Evolutionary conservation across 768 basidiomycete genomes (phyloP).

Genomic region (Lentinula lateritia): DNA sequence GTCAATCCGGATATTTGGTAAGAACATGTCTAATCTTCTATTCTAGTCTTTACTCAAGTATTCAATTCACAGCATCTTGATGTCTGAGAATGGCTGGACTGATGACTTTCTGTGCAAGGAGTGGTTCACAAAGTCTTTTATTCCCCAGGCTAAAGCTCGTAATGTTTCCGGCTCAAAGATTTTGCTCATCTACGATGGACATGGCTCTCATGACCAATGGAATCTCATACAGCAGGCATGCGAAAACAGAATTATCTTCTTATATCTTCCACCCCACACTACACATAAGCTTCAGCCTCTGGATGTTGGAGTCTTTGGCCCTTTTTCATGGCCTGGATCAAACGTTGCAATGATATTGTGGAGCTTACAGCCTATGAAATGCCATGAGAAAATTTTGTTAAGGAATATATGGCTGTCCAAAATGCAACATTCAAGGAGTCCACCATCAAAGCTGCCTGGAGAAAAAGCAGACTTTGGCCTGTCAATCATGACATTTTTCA

Average conservation of each 20-base stretch:
- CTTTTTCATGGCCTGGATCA: slow-evolving; percentile 23
- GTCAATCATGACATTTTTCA: too few species aligned
- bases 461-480: too few species aligned
- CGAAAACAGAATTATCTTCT: slow-evolving; percentile 23
- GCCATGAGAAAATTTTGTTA: slow-evolving; percentile 17
- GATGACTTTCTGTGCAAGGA: too few species aligned
- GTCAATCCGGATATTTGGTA: slow-evolving; percentile 14
- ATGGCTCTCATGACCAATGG: slow-evolving; percentile 31
- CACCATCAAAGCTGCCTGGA: slow-evolving; percentile 19
- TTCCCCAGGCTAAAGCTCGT: slow-evolving; percentile 15
- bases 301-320: slow-evolving; percentile 34
- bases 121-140: too few species aligned
- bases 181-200: slow-evolving; percentile 38
- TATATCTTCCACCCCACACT: slow-evolving; percentile 31
- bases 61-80: slow-evolving; percentile 19
- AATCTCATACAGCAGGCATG: slow-evolving; percentile 19
- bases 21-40: background rate
- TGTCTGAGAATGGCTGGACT: slow-evolving; percentile 3
- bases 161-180: slow-evolving; percentile 22
- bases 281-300: slow-evolving; percentile 38
- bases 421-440: too few species aligned
- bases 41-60: background rate
- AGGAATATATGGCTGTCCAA: slow-evolving; percentile 21
- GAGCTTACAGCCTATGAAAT: slow-evolving; percentile 17
- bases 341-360: slow-evolving; percentile 17